Conservation (phyloP, 2,329 filamentous ascomycete species). For the Cladosporium oxysporum region DNA sequence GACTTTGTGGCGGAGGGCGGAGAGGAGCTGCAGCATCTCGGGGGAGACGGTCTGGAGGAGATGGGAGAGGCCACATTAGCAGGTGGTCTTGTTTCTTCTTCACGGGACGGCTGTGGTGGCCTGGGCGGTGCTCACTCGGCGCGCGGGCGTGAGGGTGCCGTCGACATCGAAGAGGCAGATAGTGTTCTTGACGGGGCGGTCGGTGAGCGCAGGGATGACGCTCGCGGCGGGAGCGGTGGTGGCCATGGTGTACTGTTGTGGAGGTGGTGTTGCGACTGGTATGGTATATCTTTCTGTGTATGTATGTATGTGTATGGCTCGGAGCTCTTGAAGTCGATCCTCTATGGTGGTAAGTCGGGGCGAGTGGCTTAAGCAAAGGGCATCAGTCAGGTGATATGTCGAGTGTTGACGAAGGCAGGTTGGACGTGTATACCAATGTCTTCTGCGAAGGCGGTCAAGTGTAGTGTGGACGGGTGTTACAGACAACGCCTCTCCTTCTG, state of each 20-base stretch:
- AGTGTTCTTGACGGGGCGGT: conserved; percentile 88
- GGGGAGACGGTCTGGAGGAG: conserved; percentile 56
- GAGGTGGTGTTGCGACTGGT: not conserved
- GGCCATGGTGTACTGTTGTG: conserved; percentile 27
- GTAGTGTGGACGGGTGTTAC: not conserved
- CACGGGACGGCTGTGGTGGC: not conserved
- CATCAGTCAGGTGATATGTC: not conserved
- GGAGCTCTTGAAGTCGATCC: not conserved
- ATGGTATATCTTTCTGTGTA: not conserved
- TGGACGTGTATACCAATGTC: conserved; percentile 4
- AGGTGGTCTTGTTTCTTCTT: not conserved
- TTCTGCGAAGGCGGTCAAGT: not conserved
- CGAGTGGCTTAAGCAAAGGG: not conserved
- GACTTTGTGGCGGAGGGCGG: conserved; percentile 78
- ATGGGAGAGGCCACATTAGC: conserved; percentile 1
- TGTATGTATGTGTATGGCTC: conserved; percentile 3
- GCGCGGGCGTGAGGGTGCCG: conserved; percentile 81
- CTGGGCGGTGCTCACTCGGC: conserved; percentile 59
- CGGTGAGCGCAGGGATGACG: conserved; percentile 71
- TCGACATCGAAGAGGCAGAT: conserved; percentile 97
- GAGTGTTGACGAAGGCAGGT: not conserved
- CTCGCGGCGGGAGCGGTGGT: conserved; percentile 43
- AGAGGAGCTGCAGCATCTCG: conserved; percentile 81
- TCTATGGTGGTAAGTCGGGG: not conserved
- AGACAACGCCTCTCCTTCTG: conserved; percentile 18